Conservation (phyloP, 2,329 filamentous ascomycete genomes). For the Camillea tinctor region DNA sequence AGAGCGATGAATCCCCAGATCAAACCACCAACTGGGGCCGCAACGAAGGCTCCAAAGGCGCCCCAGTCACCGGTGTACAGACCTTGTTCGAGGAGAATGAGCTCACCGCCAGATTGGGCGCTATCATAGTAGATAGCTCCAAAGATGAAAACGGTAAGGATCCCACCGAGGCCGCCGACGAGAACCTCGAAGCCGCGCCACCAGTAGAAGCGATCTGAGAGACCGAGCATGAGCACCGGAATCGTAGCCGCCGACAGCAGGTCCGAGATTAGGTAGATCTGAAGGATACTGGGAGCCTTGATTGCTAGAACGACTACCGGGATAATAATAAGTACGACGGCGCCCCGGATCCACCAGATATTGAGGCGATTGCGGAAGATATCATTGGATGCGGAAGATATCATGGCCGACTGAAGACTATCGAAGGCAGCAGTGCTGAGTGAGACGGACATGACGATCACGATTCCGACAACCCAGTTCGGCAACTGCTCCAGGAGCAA, state of each 20-base stretch:
- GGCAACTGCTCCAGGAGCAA: slow-evolving; percentile 70
- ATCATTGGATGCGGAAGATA: slow-evolving; percentile 81
- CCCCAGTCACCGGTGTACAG: slow-evolving; percentile 78
- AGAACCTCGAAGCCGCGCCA: slow-evolving; percentile 82
- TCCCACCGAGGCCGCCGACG: slow-evolving; percentile 72
- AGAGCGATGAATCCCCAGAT: slow-evolving; percentile 69
- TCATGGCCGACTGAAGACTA: slow-evolving; percentile 78
- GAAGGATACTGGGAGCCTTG: slow-evolving; percentile 70
- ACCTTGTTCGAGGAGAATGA: slow-evolving; percentile 71
- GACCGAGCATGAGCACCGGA: slow-evolving; percentile 71
- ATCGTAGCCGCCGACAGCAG: slow-evolving; percentile 75
- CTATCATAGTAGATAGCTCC: slow-evolving; percentile 75
- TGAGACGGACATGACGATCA: slow-evolving; percentile 76
- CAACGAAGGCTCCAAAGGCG: slow-evolving; percentile 79
- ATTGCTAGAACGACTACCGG: slow-evolving; percentile 73
- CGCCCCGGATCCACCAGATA: slow-evolving; percentile 68
- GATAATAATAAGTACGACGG: slow-evolving; percentile 70
- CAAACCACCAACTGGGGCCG: slow-evolving; percentile 72
- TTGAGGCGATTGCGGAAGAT: slow-evolving; percentile 79
- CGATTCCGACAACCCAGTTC: slow-evolving; percentile 77
- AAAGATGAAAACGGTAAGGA: slow-evolving; percentile 79
- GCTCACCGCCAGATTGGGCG: slow-evolving; percentile 59
- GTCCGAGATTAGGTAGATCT: slow-evolving; percentile 82
- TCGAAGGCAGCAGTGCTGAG: slow-evolving; percentile 79
- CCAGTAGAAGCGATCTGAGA: slow-evolving; percentile 65